phyloP scores from a whole-genome alignment of 2,329 filamentous ascomycete genomes.

The Septoria petroselini region DNA sequence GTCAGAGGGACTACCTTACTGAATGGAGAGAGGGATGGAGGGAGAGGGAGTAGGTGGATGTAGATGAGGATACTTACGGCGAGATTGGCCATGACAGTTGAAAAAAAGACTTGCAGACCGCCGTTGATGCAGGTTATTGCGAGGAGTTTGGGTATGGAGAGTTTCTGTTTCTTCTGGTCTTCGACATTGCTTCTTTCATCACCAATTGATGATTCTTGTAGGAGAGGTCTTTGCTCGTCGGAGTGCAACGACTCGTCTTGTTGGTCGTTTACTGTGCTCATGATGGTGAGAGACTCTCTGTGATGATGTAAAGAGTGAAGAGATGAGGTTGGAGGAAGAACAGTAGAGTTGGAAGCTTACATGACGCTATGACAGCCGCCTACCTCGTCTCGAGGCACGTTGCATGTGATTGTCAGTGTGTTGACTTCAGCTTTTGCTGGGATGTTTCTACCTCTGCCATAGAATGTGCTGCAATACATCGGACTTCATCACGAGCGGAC shows the following conservation, averaged over 20 bases:
- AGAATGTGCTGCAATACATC: too few relatives aligned
- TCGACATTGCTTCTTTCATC: not conserved
- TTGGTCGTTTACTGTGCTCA: not conserved
- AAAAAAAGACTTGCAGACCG: slow-evolving; percentile 29
- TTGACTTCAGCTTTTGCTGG: too few relatives aligned
- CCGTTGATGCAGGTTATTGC: slow-evolving; percentile 25
- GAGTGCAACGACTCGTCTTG: not conserved
- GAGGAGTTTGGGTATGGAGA: slow-evolving; percentile 17
- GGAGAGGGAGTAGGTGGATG: not conserved
- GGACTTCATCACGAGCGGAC: too few relatives aligned
- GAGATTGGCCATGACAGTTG: slow-evolving; percentile 26
- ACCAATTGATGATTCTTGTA: not conserved
- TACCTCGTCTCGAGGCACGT: slow-evolving; percentile 6
- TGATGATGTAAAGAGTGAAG: not conserved
- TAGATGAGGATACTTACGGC: slow-evolving; percentile 7
- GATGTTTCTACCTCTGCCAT: not conserved
- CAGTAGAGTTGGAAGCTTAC: not conserved
- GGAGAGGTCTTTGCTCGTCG: not conserved
- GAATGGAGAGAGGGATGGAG: not conserved
- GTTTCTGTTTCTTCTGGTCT: too few relatives aligned
- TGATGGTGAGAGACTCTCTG: too few relatives aligned
- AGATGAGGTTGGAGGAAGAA: not conserved
- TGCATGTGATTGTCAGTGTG: not conserved
- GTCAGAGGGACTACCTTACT: not conserved
- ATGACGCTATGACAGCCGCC: slow-evolving; percentile 3